Evolutionary conservation across 2,329 filamentous ascomycete genomes (phyloP), one percentile per base, ranked within the genome.

Genomic region (Arthrobotrys entomopaga): DNA sequence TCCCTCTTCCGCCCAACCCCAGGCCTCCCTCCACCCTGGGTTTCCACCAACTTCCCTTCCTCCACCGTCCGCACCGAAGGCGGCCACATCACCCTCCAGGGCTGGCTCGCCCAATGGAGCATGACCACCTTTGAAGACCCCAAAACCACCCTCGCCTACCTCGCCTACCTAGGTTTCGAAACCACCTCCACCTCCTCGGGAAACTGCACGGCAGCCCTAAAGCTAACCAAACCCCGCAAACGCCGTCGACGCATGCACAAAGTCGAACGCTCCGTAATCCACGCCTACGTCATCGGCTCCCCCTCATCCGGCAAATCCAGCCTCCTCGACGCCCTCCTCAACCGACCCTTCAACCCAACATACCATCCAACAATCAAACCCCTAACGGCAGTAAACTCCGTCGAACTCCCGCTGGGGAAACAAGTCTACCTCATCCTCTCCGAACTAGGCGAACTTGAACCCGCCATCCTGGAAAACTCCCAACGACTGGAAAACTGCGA

Each of bases 41-140:
- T 88, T 0, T 93, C 97, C 76, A 90, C 90, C 0, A 91, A 88
- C 0, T 99, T 99, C 79, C 95, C 95, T 1, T 93, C 91, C 0
- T 96, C 92, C 22, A 97, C 95, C 0, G 94, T 98, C 16, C 90
- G 92, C 48, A 98, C 97, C 80, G 95, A 99, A 82, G 92, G 92
- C 7, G 95, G 95, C 0, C 88, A 98, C 80, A 93, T 99, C 75
- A 99, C 95, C 0, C 85, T 99, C 2, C 95, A 99, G 81, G 95
- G 95, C 1, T 99, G 95, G 95, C 87, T 99, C 42, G 95, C 95
- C 2, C 95, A 99, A 79, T 99, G 95, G 95, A 97, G 93, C 81
- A 99, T 99, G 95, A 99, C 95, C 0, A 99, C 95, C 0, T 99
- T 98, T 79, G 88, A 96, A 73, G 93, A 96, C 66, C 94, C 95